Conservation (phyloP, 169 alveolate species). For the Eimeria acervulina region DNA sequence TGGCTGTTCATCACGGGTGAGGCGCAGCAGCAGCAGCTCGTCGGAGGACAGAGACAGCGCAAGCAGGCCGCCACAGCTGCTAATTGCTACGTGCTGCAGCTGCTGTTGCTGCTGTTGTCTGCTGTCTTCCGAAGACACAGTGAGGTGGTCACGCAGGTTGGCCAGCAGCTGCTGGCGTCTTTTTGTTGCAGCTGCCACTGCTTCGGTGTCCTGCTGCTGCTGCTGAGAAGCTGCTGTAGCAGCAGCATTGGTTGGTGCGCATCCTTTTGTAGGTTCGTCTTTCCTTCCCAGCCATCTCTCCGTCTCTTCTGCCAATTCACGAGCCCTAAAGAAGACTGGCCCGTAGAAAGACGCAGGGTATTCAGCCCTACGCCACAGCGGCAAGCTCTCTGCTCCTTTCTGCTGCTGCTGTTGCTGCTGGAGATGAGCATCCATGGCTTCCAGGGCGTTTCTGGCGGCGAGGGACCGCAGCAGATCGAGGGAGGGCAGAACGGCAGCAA, state of each 20-base stretch:
- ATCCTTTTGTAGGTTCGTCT: not conserved
- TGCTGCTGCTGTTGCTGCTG: constrained; percentile 73
- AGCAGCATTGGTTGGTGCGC: not conserved
- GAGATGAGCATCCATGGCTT: constrained; percentile 53
- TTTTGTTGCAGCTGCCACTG: not conserved
- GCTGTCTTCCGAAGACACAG: not conserved
- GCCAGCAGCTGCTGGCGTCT: constrained; percentile 17
- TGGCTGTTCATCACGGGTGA: constrained; percentile 25
- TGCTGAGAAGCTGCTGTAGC: constrained; percentile 31
- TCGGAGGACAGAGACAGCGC: constrained; percentile 45
- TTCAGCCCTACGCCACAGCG: not conserved
- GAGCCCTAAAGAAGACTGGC: constrained; percentile 29
- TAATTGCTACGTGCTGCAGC: constrained; percentile 12
- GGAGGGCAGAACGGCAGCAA: constrained; percentile 31
- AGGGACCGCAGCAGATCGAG: constrained; percentile 67
- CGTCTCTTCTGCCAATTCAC: constrained; percentile 14
- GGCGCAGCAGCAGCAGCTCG: constrained; percentile 68
- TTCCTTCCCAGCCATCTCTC: constrained; percentile 17
- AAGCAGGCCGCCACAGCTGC: constrained; percentile 46
- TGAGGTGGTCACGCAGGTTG: constrained; percentile 7
- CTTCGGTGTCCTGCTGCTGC: constrained; percentile 22
- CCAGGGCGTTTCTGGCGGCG: constrained; percentile 38
- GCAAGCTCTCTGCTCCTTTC: not conserved
- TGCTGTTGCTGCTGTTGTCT: constrained; percentile 6
- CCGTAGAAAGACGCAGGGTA: constrained; percentile 41